Conservation (phyloP, 2,329 filamentous ascomycete species). For the Colletotrichum neosansevieriae region DNA sequence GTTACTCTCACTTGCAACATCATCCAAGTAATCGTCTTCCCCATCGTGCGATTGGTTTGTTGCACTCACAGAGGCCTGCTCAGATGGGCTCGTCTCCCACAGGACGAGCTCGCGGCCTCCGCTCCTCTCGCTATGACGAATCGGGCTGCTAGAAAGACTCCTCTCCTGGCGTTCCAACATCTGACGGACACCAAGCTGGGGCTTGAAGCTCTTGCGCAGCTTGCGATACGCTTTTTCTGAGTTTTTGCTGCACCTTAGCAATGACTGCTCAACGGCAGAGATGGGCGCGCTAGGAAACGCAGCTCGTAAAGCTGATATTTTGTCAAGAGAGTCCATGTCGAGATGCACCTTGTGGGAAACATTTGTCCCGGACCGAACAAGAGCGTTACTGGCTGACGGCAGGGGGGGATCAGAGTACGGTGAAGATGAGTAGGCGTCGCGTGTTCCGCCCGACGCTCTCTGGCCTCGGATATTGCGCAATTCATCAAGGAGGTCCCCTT, state of each 20-base stretch:
- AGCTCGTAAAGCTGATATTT: conserved; percentile 51
- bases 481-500: conserved; percentile 42
- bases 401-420: background rate
- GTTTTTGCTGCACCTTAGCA: conserved; percentile 51
- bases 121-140: conserved; percentile 11
- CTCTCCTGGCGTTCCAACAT: conserved; percentile 46
- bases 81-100: conserved; percentile 7
- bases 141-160: conserved; percentile 21
- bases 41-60: background rate
- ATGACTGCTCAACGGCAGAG: conserved; percentile 51
- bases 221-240: conserved; percentile 53
- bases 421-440: background rate
- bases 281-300: conserved; percentile 58
- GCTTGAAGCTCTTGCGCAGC: conserved; percentile 46
- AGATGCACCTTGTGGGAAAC: background rate
- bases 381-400: conserved; percentile 20
- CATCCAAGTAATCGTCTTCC: background rate
- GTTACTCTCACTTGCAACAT: conserved; percentile 1
- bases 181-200: conserved; percentile 49
- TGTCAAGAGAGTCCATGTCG: conserved; percentile 46
- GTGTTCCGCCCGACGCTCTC: background rate
- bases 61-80: background rate
- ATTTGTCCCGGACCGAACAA: conserved; percentile 11
- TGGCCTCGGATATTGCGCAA: conserved; percentile 23
- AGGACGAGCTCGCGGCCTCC: conserved; percentile 14